Evolutionary conservation across 2,329 filamentous ascomycete species (phyloP).

Genomic region (Esteya vermicola): DNA sequence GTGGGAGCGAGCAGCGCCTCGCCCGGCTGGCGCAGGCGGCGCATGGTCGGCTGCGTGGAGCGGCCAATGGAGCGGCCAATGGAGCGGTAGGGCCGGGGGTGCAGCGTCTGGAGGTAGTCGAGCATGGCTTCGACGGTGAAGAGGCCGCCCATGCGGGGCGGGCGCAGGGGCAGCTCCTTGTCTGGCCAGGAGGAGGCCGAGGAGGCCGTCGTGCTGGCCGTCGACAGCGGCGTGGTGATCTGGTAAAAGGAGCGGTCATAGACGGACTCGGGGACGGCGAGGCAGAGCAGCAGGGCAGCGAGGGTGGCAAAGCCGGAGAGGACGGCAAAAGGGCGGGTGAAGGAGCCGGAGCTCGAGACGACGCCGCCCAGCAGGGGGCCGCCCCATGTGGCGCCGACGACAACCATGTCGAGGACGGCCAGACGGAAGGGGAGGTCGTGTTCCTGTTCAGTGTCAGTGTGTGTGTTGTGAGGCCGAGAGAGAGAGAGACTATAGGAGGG

Average conservation of each 20-base stretch:
- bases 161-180: constrained; percentile 14
- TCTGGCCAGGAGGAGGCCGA: constrained; percentile 10
- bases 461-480: not conserved
- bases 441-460: constrained; percentile 21
- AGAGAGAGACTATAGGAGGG: too few relatives aligned
- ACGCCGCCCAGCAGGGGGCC: constrained; percentile 38
- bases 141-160: constrained; percentile 14
- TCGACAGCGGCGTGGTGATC: constrained; percentile 13
- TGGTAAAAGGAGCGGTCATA: constrained; percentile 27
- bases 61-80: constrained; percentile 19
- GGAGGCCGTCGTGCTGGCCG: too few relatives aligned
- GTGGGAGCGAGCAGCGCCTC: constrained; percentile 35
- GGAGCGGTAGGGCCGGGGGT: not conserved
- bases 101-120: constrained; percentile 25
- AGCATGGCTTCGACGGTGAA: constrained; percentile 18
- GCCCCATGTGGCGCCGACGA: constrained; percentile 35
- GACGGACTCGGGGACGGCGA: constrained; percentile 37
- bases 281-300: constrained; percentile 29
- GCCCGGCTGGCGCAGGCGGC: constrained; percentile 27
- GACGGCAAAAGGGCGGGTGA: constrained; percentile 35
- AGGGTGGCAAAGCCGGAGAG: constrained; percentile 32
- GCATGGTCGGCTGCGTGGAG: constrained; percentile 13
- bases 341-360: constrained; percentile 23
- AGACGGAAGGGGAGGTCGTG: constrained; percentile 34
- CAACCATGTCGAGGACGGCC: constrained; percentile 28